Evolutionary conservation across 768 basidiomycete species (phyloP).

Genomic region (Rickenella mellea): DNA sequence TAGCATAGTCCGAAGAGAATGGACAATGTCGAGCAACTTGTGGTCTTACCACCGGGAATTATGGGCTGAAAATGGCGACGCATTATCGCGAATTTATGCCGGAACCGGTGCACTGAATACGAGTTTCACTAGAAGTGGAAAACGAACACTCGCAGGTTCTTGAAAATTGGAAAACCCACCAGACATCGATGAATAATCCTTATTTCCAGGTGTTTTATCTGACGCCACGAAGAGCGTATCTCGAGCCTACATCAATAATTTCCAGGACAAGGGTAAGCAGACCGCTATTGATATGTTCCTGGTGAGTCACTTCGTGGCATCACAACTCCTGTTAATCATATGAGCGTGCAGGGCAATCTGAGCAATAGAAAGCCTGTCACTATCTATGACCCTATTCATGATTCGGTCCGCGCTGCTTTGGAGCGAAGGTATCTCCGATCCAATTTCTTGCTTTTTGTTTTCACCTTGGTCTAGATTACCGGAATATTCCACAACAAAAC

Average conservation of each 20-base stretch:
- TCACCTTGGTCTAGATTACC: conserved; percentile 34
- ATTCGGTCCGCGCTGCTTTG: conserved; percentile 67
- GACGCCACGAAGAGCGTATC: conserved; percentile 96
- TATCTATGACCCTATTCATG: conserved; percentile 91
- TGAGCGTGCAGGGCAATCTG: conserved; percentile 77
- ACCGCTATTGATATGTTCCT: conserved; percentile 91
- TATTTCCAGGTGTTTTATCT: conserved; percentile 64
- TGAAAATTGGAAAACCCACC: conserved; percentile 1
- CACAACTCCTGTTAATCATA: background rate
- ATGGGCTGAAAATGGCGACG: conserved; percentile 97
- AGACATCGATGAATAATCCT: background rate
- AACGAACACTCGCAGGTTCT: conserved; percentile 80
- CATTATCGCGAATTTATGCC: conserved; percentile 88
- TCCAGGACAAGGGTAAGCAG: conserved; percentile 93
- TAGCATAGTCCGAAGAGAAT: conserved; percentile 65
- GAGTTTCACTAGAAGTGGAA: conserved; percentile 90
- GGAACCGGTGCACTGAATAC: conserved; percentile 93
- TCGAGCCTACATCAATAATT: conserved; percentile 95
- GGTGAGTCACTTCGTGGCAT: conserved; percentile 33
- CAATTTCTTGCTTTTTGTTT: background rate
- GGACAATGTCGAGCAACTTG: conserved; percentile 55
- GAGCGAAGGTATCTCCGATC: conserved; percentile 45
- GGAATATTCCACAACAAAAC: conserved; percentile 76
- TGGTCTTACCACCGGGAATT: conserved; percentile 88
- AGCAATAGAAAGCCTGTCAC: conserved; percentile 79